phyloP scores from a whole-genome alignment of 768 basidiomycete species.

The Paxillus ammoniavirescens region DNA sequence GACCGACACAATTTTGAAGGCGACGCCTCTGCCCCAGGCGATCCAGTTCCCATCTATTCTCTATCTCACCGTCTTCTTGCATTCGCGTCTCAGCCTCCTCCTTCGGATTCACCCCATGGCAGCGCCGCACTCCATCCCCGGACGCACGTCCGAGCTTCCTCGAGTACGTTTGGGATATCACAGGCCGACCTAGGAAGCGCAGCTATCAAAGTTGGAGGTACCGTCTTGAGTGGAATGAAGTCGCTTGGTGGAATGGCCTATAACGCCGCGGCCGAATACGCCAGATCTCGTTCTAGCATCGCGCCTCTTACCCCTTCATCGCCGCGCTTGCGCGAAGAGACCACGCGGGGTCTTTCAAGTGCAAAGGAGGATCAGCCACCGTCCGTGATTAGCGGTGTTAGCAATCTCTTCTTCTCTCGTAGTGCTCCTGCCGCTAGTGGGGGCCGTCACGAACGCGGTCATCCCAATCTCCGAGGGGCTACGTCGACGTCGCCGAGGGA shows the following conservation, averaged over 20 bases:
- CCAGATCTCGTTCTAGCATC: slow-evolving; percentile 30
- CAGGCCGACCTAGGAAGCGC: slow-evolving; percentile 53
- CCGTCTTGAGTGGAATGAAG: slow-evolving; percentile 62
- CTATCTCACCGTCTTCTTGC: slow-evolving; percentile 64
- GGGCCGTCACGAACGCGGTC: slow-evolving; percentile 7
- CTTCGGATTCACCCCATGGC: slow-evolving; percentile 20
- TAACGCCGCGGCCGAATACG: slow-evolving; percentile 44
- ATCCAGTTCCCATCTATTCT: slow-evolving; percentile 53
- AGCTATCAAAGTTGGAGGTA: slow-evolving; percentile 59
- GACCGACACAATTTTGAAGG: slow-evolving; percentile 19
- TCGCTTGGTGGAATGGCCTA: slow-evolving; percentile 61
- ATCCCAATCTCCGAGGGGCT: slow-evolving; percentile 15
- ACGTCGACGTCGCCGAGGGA: slow-evolving; percentile 1
- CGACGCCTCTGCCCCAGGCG: slow-evolving; percentile 13
- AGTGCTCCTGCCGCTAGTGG: slow-evolving; percentile 54
- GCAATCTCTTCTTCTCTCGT: slow-evolving; percentile 53
- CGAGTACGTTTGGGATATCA: slow-evolving; percentile 32
- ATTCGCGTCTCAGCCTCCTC: slow-evolving; percentile 43
- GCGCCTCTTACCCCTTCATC: slow-evolving; percentile 6
- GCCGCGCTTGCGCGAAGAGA: slow-evolving; percentile 1
- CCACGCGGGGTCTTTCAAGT: slow-evolving; percentile 18
- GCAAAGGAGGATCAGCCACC: slow-evolving; percentile 20
- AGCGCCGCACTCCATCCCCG: slow-evolving; percentile 16
- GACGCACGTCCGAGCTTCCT: slow-evolving; percentile 25
- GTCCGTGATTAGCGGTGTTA: slow-evolving; percentile 25